Percentiles rank a stretch among this genome's conserved stretches.
phyloP scores from a whole-genome alignment of 305 asterid genomes.

The Solanum hybrid region DNA sequence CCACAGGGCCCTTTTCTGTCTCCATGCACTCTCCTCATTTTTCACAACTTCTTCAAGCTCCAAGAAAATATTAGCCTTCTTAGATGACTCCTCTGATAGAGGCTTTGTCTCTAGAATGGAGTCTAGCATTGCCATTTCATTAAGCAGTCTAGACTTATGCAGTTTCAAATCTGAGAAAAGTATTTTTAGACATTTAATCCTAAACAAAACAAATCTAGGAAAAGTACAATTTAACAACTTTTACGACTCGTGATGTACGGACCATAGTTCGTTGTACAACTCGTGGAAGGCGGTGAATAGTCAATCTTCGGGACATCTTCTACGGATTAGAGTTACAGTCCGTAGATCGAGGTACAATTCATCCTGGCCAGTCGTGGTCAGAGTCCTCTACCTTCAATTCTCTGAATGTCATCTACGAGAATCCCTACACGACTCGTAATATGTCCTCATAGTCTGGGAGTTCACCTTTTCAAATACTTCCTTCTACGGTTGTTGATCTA shows the following conservation, averaged over 20 bases:
- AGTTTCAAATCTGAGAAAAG: background rate
- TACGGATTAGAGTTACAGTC: background rate
- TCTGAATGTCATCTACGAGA: background rate
- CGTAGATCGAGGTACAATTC: background rate
- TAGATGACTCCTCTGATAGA: background rate
- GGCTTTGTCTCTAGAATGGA: background rate
- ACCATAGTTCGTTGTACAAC: background rate
- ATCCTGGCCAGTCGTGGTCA: background rate
- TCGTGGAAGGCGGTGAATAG: background rate
- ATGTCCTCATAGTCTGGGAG: background rate
- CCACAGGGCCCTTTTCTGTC: no score
- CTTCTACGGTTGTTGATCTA: background rate
- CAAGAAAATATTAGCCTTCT: background rate
- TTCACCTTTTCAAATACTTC: background rate
- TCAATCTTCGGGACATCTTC: background rate
- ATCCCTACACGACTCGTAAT: background rate
- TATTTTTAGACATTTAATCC: no score
- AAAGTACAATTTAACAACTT: background rate
- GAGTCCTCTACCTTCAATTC: background rate
- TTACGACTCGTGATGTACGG: background rate
- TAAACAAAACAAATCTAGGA: background rate
- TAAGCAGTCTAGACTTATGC: background rate
- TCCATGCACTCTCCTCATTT: background rate
- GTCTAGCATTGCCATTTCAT: background rate
- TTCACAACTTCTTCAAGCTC: background rate